phyloP scores from a whole-genome alignment of 1,284 basidiomycete genomes.

The Somion occarium region DNA sequence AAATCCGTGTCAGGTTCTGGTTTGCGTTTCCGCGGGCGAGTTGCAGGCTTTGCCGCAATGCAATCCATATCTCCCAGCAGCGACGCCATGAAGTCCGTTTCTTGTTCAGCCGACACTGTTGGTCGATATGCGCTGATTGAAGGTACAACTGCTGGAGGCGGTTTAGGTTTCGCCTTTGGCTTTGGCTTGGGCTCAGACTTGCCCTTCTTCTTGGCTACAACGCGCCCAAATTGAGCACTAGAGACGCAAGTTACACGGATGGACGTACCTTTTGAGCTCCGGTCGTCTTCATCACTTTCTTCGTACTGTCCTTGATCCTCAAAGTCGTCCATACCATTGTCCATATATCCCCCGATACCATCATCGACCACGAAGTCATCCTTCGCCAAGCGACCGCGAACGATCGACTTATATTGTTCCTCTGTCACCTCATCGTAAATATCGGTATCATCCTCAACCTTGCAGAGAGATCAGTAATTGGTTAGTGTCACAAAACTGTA shows the following conservation, averaged over 20 bases:
- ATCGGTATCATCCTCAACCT: conserved; percentile 62
- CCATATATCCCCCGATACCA: conserved; percentile 88
- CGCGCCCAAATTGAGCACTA: not conserved
- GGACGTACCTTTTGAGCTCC: conserved; percentile 36
- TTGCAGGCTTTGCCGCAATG: conserved; percentile 29
- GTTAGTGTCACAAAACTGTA: conserved; percentile 5
- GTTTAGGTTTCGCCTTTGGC: conserved; percentile 33
- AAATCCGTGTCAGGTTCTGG: conserved; percentile 54
- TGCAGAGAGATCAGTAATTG: conserved; percentile 14
- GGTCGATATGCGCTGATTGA: conserved; percentile 77
- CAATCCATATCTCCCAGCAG: conserved; percentile 68
- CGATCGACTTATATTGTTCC: conserved; percentile 85
- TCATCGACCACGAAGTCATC: conserved; percentile 98
- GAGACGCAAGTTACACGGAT: not conserved
- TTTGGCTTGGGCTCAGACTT: conserved; percentile 35
- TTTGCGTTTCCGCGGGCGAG: conserved; percentile 66
- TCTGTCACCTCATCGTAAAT: conserved; percentile 95
- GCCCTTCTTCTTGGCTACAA: conserved; percentile 42
- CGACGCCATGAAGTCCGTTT: conserved; percentile 82
- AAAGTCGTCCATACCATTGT: conserved; percentile 97
- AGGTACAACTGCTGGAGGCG: conserved; percentile 48
- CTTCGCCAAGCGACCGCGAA: conserved; percentile 78
- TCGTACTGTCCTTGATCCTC: conserved; percentile 47
- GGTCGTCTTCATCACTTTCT: conserved; percentile 35
- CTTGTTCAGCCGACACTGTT: conserved; percentile 67